Base-by-base conservation (phyloP, 306 rosid species). In the Delonix regia region DNA sequence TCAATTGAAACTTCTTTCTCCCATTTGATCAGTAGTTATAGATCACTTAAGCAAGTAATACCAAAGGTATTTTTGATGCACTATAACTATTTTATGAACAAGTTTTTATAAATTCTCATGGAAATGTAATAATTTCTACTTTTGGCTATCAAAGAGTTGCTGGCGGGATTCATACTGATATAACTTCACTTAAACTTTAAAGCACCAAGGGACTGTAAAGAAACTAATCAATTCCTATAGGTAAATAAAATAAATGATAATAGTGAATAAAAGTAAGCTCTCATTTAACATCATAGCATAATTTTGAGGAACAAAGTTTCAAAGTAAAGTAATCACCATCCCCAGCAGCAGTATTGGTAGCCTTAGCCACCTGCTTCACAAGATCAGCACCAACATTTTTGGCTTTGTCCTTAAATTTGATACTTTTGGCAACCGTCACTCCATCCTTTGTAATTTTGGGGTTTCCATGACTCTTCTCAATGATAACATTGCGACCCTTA, bases 371-470 rank as follows among this genome's bases (percentile, higher is more conserved):
- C 87, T 94, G 94, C 70, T 94, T 94, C 75, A 94, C 97, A 15
- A 94, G 94, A 61, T 83, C 85, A 0, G 97, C 98, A 49, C 98
- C 98, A 77, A 92, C 71, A 80, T 94, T 92, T 81, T 94, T 94
- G 16, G 84, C 84, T 69, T 81, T 95, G 30, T 92, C 93, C 73
- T 81, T 62, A 77, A 95, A 95, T 13, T 78, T 83, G 84, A 95
- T 88, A 80, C 97, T 95, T 86, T 79, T 95, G 30, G 99, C 99
- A 9, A 94, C 97, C 33, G 99, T 94, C 28, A 92, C 97, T 33
- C 99, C 99, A 76, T 94, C 99, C 88, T 92, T 94, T 2, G 97
- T 94, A 60, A 94, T 76, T 87, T 91, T 81, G 1, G 97, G 97
- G 45, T 79, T 77, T 65, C 88, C 86, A 21, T 21, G 85, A 60